These are phyloP conservation scores for Trichoderma sp. DNA, from an alignment of 2,329 filamentous ascomycete species.

Conservation along the genomic window DNA sequence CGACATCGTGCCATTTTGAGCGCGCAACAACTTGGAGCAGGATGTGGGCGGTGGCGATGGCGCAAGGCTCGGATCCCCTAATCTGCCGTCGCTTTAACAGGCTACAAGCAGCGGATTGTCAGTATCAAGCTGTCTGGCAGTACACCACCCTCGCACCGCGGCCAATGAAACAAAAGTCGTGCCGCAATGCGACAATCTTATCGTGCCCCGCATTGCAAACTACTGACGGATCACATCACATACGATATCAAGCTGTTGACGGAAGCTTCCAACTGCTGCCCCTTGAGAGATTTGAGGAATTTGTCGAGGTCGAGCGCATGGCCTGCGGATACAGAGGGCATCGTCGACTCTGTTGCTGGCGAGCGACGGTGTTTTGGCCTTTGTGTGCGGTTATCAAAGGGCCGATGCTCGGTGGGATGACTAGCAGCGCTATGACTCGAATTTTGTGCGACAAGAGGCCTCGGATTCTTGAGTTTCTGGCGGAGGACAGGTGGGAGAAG, in stretches of 20 bases:
- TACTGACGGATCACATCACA: constrained; percentile 43
- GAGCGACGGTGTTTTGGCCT: background rate
- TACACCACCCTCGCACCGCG: background rate
- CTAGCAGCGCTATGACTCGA: constrained; percentile 10
- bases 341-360: constrained; percentile 35
- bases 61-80: constrained; percentile 81
- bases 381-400: constrained; percentile 6
- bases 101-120: constrained; percentile 45
- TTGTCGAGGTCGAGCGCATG: constrained; percentile 72
- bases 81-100: constrained; percentile 92
- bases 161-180: background rate
- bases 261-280: constrained; percentile 73
- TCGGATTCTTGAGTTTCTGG: background rate
- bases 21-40: constrained; percentile 83
- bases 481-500: background rate
- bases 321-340: constrained; percentile 41
- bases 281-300: constrained; percentile 78
- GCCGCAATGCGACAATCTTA: constrained; percentile 14
- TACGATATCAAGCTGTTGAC: constrained; percentile 84
- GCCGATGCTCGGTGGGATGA: constrained; percentile 10
- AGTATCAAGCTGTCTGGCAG: background rate
- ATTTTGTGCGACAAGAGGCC: constrained; percentile 17
- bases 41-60: constrained; percentile 86
- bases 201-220: constrained; percentile 21
- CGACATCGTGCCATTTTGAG: constrained; percentile 75